Evolutionary conservation across 305 asterid species (phyloP), one percentile per base, ranked within the genome.

Genomic region (Solanum hybrid): DNA sequence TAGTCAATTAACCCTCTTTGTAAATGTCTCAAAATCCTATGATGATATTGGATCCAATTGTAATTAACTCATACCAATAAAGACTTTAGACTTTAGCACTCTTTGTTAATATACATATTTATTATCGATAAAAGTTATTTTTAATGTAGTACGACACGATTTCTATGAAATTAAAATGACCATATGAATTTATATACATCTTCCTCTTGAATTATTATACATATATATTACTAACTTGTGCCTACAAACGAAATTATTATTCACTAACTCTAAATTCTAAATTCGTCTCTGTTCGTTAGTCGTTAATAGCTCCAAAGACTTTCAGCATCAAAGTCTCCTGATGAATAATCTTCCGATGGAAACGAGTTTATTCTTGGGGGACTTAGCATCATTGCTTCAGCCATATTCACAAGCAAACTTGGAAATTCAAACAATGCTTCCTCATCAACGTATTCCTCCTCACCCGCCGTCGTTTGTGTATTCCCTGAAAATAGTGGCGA

Each of bases 291-390:
- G 29, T 2, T 77, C 10, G 51, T 8, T 61, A 61, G 5, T 20
- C 26, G 5, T 34, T 76, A 93, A 87, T 94, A 95, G 91, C 92
- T 94, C 98, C 98, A 96, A 1, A 96, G 93, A 64, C 36, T 94
- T 61, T 94, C 96, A 26, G 84, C 92, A 61, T 92, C 94, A 4
- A 93, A 93, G 83, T 93, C 92, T 22, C 79, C 94, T 16, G 93
- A 91, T 34, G 93, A 90, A 79, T 93, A 92, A 11, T 92, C 95
- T 0, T 94, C 85, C 1, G 71, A 64, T 11, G 36, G 39, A 31
- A 75, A 76, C 0, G 86, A 76, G 18, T 46, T 88, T 64, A 88
- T 76, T 80, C 90, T 40, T 46, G 91, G 92, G 22, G 94, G 94
- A 69, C 91, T 88, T 29, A 92, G 74, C 89, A 93, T 12, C 85